These are phyloP conservation scores for Elsinoe batatas DNA, from an alignment of 2,329 filamentous ascomycete genomes.

Conservation along the genomic window DNA sequence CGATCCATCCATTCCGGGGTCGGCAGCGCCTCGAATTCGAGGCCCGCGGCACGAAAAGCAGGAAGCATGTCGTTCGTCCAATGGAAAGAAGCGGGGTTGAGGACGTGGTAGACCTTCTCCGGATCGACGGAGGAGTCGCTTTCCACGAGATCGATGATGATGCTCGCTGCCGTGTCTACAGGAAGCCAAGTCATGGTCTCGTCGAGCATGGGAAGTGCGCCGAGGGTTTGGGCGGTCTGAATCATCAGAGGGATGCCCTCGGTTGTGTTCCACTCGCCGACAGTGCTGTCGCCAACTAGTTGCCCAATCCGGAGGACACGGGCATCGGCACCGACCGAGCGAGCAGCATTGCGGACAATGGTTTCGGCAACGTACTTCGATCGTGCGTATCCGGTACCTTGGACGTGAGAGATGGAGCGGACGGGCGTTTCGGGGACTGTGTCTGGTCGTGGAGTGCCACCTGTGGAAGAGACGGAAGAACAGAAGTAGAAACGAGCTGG, in stretches of 20 bases:
- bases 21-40: slow-evolving; percentile 19
- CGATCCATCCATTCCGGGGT: slow-evolving; percentile 21
- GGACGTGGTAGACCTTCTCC: slow-evolving; percentile 26
- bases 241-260: slow-evolving; percentile 44
- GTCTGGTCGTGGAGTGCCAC: slow-evolving; percentile 10
- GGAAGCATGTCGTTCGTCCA: slow-evolving; percentile 48
- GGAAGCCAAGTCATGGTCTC: slow-evolving; percentile 22
- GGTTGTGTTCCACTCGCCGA: slow-evolving; percentile 41
- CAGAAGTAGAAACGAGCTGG: slow-evolving; percentile 39
- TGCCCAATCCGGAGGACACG: slow-evolving; percentile 32
- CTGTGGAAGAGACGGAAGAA: slow-evolving; percentile 39
- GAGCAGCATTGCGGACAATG: slow-evolving; percentile 17
- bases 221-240: slow-evolving; percentile 36
- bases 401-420: slow-evolving; percentile 17
- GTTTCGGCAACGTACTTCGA: slow-evolving; percentile 21
- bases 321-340: slow-evolving; percentile 18
- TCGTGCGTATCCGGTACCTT: slow-evolving; percentile 20
- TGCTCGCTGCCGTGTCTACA: slow-evolving; percentile 13
- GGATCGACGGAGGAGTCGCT: neutral
- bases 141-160: slow-evolving; percentile 14
- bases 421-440: slow-evolving; percentile 14
- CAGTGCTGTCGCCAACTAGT: slow-evolving; percentile 38
- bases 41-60: slow-evolving; percentile 27
- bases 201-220: slow-evolving; percentile 37
- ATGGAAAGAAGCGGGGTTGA: slow-evolving; percentile 40